These are phyloP conservation scores for Populus tremula DNA, from an alignment of 345 rosid genomes.

Conservation along the genomic window DNA sequence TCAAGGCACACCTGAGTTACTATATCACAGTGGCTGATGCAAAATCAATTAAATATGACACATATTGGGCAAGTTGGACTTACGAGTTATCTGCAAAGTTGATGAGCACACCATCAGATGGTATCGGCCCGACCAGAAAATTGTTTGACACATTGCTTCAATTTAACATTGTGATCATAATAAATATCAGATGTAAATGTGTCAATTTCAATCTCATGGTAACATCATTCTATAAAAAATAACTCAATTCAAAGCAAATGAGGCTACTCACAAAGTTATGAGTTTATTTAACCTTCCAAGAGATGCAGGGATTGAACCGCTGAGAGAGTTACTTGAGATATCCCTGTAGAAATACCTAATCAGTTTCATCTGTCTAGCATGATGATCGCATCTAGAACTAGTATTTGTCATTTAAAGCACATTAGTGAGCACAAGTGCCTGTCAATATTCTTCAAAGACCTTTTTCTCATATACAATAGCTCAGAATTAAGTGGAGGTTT, in stretches of 20 bases:
- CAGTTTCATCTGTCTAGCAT: not conserved
- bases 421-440: not conserved
- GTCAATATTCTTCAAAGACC: not conserved
- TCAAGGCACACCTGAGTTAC: not conserved
- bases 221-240: not conserved
- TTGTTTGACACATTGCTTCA: constrained; percentile 87
- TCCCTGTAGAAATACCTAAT: constrained; percentile 45
- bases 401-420: not conserved
- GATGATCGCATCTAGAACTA: not conserved
- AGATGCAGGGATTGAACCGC: constrained; percentile 71
- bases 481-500: not conserved
- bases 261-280: constrained; percentile 60
- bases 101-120: constrained; percentile 64
- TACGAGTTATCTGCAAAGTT: constrained; percentile 66
- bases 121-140: constrained; percentile 79
- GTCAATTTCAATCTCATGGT: not conserved
- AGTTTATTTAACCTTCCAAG: constrained; percentile 70
- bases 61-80: constrained; percentile 31
- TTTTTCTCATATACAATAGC: not conserved
- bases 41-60: constrained; percentile 13
- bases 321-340: constrained; percentile 72
- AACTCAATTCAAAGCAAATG: constrained; percentile 15
- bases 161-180: constrained; percentile 29
- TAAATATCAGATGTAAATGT: constrained; percentile 1
- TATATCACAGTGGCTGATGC: not conserved